Percentiles rank a stretch among this genome's conserved stretches.
These are phyloP conservation scores for Neonectria coccinea DNA, from an alignment of 2,329 filamentous ascomycete species.

Conservation along the genomic window DNA sequence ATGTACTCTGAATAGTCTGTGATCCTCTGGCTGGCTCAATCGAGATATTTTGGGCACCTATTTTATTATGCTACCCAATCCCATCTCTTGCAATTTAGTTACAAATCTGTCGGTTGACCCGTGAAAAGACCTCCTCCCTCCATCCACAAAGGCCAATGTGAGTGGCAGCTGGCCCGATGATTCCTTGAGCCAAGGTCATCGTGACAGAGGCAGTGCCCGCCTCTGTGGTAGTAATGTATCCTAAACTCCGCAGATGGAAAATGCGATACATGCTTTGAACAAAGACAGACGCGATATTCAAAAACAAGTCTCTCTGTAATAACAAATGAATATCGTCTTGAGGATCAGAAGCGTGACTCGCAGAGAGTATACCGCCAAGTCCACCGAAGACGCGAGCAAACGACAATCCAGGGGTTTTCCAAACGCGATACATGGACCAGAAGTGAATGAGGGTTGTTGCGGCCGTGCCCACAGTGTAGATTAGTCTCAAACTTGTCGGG, in stretches of 20 bases:
- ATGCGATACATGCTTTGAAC: not conserved
- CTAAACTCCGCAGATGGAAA: not conserved
- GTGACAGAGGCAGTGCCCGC: not conserved
- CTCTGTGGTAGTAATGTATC: not conserved
- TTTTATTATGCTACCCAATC: too few relatives aligned
- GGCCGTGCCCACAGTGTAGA: not conserved
- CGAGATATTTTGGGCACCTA: too few relatives aligned
- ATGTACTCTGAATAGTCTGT: too few relatives aligned
- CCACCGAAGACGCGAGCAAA: not conserved
- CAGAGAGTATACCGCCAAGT: not conserved
- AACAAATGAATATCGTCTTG: not conserved
- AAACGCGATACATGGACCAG: not conserved
- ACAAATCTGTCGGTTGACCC: not conserved
- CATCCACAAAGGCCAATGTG: not conserved
- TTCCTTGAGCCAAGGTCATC: not conserved
- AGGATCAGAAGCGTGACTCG: not conserved
- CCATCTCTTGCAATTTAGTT: not conserved
- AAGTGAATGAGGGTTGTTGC: not conserved
- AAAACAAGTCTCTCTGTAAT: not conserved
- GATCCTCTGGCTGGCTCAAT: too few relatives aligned
- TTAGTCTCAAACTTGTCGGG: not conserved
- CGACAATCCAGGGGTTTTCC: not conserved
- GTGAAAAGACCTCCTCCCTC: conserved; percentile 2
- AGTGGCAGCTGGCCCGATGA: not conserved
- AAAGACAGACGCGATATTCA: not conserved